Conservation (phyloP, 208 protist species). For the Angomonas ambiguus region DNA sequence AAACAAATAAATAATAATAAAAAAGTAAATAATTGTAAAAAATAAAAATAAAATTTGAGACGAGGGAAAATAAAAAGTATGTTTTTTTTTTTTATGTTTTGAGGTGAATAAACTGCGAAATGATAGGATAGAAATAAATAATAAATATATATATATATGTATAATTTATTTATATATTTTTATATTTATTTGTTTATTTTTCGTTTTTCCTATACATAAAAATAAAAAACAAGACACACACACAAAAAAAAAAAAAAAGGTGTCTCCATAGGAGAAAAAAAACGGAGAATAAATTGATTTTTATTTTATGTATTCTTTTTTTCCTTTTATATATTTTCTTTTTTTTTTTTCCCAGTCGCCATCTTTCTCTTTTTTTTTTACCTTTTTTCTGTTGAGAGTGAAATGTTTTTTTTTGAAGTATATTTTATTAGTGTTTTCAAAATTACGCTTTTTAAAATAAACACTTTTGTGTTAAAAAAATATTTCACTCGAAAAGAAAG, state of each 20-base stretch:
- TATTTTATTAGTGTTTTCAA: constrained; percentile 10
- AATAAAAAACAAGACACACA: no score
- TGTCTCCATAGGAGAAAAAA: no score
- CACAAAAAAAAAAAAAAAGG: neutral
- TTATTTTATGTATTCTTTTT: no score
- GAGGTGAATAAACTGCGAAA: no score
- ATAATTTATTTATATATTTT: constrained; percentile 4
- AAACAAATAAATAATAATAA: neutral
- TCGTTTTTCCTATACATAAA: no score
- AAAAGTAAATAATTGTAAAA: constrained; percentile 1
- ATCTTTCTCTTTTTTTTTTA: constrained; percentile 12
- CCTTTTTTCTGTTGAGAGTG: neutral
- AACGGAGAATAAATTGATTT: no score
- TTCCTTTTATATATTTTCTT: neutral
- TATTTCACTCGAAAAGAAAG: neutral
- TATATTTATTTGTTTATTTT: neutral
- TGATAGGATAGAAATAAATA: no score
- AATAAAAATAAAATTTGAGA: no score
- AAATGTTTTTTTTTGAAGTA: constrained; percentile 1
- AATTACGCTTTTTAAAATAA: no score
- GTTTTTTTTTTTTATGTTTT: neutral
- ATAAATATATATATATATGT: neutral
- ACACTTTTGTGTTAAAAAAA: constrained; percentile 8
- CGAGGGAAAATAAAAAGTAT: neutral
- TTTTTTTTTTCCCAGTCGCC: neutral